Evolutionary conservation across 257 asterid genomes (phyloP), one percentile per base, ranked within the genome.

Genomic region (Capsicum pubescens): DNA sequence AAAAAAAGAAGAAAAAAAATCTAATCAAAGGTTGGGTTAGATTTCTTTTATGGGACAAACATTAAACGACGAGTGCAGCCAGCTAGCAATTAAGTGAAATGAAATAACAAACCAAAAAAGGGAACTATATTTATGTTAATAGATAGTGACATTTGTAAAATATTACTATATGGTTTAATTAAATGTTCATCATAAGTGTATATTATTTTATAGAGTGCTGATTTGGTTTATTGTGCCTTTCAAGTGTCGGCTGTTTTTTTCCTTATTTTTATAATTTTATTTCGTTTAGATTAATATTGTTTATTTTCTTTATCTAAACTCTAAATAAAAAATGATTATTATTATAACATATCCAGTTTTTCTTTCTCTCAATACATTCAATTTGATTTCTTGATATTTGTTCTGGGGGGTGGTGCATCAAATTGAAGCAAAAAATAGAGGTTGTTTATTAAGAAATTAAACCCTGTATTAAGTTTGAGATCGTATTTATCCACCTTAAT

Each of bases 61-160:
- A 77, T 54, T 9, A 77, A 54, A 77, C 82, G 82, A 77, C 82
- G 48, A 77, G 54, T 77, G 7, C 10, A 54, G 81, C 50, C 82
- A 77, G 82, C 82, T 54, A 77, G 63, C 50, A 26, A 21, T 26
- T 76, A 36, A 77, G 50, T 77, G 26, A 52, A 76, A 76, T 76
- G 15, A 76, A 76, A 54, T 42, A 82, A 66, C 2, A 48, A n/a
- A 82, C 16, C 35, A 67, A 26, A 13, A 59, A 66, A 1, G 57
- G 9, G 39, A 17, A 55, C 4, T 32, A 68, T 32, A 55, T 32
- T 82, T 77, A 77, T 77, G 64, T 8, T 52, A 2, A 77, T 54
- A 32, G 81, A 54, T 35, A 77, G 81, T 52, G 81, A 77, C 63
- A 52, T 52, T 26, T 77, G 3, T 9, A 52, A 52, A 77, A 26